Evolutionary conservation across 176 grass and related monocot species (phyloP), one percentile per base, ranked within the genome.

Genomic region (Stipa capillata): DNA sequence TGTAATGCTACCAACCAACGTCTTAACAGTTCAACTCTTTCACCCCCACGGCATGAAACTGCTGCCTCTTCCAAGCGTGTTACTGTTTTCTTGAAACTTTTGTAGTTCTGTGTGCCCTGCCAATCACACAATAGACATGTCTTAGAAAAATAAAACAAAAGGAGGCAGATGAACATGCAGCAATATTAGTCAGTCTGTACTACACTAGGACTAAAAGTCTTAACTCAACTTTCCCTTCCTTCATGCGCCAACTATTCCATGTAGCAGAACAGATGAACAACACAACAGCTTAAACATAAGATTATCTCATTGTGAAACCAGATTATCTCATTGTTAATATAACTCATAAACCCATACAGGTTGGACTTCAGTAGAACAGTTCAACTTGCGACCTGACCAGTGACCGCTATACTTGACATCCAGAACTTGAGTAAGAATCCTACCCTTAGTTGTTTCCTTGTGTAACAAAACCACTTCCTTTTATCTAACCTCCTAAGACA

Each of bases 1-100:
- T 87, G 91, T 44, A 98, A 59, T 80, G 92, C 92, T 37, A 87
- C 84, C 79, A 94, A 72, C 92, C 96, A 98, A 29, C 92, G 87
- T 68, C 74, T 73, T 45, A 98, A 79, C 18, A 98, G 51, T 51
- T 89, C 92, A 64, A 98, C 52, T 89, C 96, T 89, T 81, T 93
- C 96, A 32, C 64, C 70, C 57, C 96, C 96, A 55, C 48, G 87
- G 69, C 85, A 91, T 73, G 92, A 92, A 54, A 94, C 88, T 61
- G 96, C 96, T 65, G 84, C 87, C 63, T 98, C 90, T 83, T 98
- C 90, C 70, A 98, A 85, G 43, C 87, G 87, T 64, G 86, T 80
- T 49, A 94, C 84, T 45, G 90, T 98, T 83, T 87, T 87, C 74
- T 92, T 91, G 59, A 94, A 98, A 76, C 80, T 95, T 87, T 84